Conservation (phyloP, 2,329 filamentous ascomycete species). For the Fusarium buxicola region DNA sequence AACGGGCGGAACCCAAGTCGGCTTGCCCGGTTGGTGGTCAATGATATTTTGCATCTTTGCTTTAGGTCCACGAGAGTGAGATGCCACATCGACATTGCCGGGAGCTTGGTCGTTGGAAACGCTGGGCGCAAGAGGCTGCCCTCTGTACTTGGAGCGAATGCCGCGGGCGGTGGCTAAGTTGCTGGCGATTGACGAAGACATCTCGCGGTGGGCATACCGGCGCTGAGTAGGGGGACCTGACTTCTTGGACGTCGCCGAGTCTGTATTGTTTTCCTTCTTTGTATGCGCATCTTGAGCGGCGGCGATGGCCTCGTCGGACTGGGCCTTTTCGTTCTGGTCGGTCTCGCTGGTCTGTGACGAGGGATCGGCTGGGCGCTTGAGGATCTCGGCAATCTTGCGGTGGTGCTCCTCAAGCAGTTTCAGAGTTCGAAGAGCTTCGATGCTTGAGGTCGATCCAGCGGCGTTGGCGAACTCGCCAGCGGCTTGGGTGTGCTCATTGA, state of each 20-base stretch:
- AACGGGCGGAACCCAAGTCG: constrained; percentile 63
- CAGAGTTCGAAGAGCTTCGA: constrained; percentile 84
- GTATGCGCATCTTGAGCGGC: constrained; percentile 35
- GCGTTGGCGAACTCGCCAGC: constrained; percentile 90
- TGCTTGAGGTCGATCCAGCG: constrained; percentile 74
- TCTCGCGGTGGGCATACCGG: constrained; percentile 71
- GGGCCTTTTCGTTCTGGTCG: constrained; percentile 47
- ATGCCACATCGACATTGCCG: constrained; percentile 72
- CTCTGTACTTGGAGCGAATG: constrained; percentile 73
- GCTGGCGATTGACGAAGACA: constrained; percentile 86
- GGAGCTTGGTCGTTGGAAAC: constrained; percentile 79
- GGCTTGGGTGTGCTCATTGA: constrained; percentile 88
- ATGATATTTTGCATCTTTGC: constrained; percentile 68
- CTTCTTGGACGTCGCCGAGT: constrained; percentile 45
- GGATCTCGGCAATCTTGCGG: constrained; percentile 81
- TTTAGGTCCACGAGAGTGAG: constrained; percentile 62
- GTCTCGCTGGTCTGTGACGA: constrained; percentile 49
- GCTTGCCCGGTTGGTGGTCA: constrained; percentile 63
- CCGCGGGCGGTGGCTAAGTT: constrained; percentile 88
- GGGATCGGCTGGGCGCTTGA: constrained; percentile 73
- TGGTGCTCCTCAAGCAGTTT: constrained; percentile 90
- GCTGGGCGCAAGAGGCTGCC: constrained; percentile 77
- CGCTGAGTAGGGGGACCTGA: constrained; percentile 55
- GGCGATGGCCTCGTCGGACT: constrained; percentile 41
- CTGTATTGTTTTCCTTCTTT: constrained; percentile 35